Evolutionary conservation across 257 asterid genomes (phyloP), one percentile per base, ranked within the genome.

Genomic region (Paulownia fortunei): DNA sequence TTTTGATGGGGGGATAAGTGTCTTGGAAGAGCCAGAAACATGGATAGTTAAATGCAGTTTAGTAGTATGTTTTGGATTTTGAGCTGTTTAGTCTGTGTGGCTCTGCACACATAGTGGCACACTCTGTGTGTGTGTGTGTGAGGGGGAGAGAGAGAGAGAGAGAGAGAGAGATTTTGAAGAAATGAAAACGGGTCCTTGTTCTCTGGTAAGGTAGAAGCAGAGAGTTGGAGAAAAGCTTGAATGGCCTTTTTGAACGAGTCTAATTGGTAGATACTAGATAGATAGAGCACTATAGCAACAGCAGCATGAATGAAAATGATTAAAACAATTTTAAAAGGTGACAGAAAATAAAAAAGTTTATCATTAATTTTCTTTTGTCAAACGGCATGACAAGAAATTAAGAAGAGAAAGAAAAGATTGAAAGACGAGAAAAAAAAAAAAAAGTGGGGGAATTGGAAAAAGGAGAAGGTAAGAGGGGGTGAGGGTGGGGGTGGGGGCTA

Each of bases 241-340:
- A 52, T 34, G 9, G 66, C 76, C 77, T 70, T 84, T 86, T 86
- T 86, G 84, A 86, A 86, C 18, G 80, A 81, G 91, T 85, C 88
- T 72, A 68, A 68, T 69, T 73, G 81, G 82, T 66, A 15, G 58
- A 78, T 36, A 27, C 0, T 15, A 44, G 62, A 65, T 30, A 54
- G 72, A 32, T 2, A 34, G 11, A 32, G 47, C 10, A 15, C 60
- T 18, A 49, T 26, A 46, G 60, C 46, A 34, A 63, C 6, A 34
- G 66, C 13, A 39, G 51, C 54, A 60, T 69, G 67, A 62, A 62
- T 74, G 64, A n/a, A 37, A 47, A 44, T 19, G 30, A 54, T 65
- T 52, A 24, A 18, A 41, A 42, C 8, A 63, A 32, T 12, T 13
- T 4, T 3, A 67, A 52, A 52, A 24, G 30, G 54, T 70, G 77